Base-by-base conservation (phyloP, 192 early-diverging fungal genomes). In the Mortierella hygrophila region DNA sequence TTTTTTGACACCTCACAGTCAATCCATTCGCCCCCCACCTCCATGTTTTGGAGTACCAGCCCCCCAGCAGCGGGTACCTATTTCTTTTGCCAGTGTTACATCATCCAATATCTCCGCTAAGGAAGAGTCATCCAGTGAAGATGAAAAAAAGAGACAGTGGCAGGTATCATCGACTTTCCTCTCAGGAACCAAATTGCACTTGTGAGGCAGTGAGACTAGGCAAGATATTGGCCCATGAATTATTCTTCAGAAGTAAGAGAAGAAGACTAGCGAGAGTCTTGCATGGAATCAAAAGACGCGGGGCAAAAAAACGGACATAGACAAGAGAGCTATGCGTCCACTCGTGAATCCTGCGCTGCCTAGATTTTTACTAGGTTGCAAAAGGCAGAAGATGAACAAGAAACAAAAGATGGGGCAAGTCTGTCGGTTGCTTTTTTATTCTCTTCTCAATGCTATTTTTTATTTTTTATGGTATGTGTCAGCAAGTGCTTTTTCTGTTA, bases 1-100 rank as follows among this genome's bases (percentile, higher is more conserved):
- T 7, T 86, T 86, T 78, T n/a, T n/a, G n/a, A 76, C 84, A 40
- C 6, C 84, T 21, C 32, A 55, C 82, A n/a, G 20, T 54, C 32
- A 81, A 57, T 44, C 74, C 75, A 35, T 86, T 80, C 68, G 84
- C n/a, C n/a, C 84, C 2, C 79, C 84, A 3, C 84, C 84, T 32
- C 26, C 76, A 15, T 72, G 84, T 44, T 86, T 86, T 23, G 84
- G 84, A n/a, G 49, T 74, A 3, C 47, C 44, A 54, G 35, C n/a
- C n/a, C 32, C 1, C 49, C 69, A 54, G 69, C 75, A 37, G 21
- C 78, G n/a, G 52, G 70, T 76, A 46, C 44, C 77, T 38, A 44
- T 77, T 1, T 80, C 81, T 6, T 83, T 83, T 70, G 81, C 78
- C 29, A 80, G 69, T 42, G 65, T 76, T 52, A 60, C 79, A 6